phyloP scores from a whole-genome alignment of 176 grass and related monocot genomes.

The Secale cereale region DNA sequence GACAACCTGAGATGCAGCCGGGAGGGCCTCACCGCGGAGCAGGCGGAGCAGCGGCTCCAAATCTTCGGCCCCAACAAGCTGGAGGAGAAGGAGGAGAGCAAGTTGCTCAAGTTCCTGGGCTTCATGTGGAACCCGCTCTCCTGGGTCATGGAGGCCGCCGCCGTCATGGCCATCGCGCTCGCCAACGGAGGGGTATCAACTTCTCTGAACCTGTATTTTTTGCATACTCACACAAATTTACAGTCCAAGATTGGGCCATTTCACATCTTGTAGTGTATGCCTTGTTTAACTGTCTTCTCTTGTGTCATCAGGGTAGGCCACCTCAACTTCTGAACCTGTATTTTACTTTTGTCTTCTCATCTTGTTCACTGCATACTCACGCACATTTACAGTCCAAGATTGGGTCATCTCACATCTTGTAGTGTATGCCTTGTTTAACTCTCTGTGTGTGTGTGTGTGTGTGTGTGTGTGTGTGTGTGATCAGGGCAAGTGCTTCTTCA shows the following conservation, averaged over 20 bases:
- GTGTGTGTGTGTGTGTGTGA: background rate
- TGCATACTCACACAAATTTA: too few species aligned
- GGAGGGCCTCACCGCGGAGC: slow-evolving; percentile 36
- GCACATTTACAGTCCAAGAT: background rate
- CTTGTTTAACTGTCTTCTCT: too few species aligned
- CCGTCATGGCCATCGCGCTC: slow-evolving; percentile 77
- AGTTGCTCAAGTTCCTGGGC: slow-evolving; percentile 70
- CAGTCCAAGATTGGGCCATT: too few species aligned
- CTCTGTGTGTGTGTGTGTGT: background rate
- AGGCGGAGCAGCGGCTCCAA: slow-evolving; percentile 53
- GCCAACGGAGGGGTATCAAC: slow-evolving; percentile 63
- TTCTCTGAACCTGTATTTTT: too few species aligned
- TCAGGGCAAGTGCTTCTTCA: too few species aligned
- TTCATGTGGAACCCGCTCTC: slow-evolving; percentile 90
- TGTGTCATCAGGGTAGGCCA: too few species aligned
- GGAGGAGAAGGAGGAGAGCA: slow-evolving; percentile 86
- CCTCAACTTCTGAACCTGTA: too few species aligned
- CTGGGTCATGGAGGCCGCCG: slow-evolving; percentile 80
- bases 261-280: too few species aligned
- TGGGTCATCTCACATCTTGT: background rate
- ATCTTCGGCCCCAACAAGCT: slow-evolving; percentile 75
- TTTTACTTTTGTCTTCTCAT: too few species aligned
- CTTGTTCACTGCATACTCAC: background rate
- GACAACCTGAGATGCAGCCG: slow-evolving; percentile 65
- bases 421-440: background rate